phyloP scores from a whole-genome alignment of 768 basidiomycete genomes.

The Amanita rubescens region DNA sequence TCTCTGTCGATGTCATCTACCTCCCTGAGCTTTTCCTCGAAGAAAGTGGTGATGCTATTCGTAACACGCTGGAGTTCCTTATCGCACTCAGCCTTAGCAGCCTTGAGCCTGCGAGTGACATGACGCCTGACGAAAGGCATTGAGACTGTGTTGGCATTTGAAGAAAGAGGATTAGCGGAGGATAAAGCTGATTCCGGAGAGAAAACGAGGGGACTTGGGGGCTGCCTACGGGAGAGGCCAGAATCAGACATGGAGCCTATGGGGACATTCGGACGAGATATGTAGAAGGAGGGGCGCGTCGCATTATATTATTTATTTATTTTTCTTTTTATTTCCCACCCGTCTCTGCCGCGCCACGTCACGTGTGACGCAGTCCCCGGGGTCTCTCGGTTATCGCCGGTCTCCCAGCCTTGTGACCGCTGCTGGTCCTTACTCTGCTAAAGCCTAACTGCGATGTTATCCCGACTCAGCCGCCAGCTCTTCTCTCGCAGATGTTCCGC shows the following conservation, averaged over 20 bases:
- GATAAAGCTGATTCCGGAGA: slow-evolving; percentile 58
- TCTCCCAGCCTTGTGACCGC: background rate
- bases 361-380: slow-evolving; percentile 18
- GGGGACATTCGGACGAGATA: slow-evolving; percentile 19
- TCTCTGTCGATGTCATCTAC: slow-evolving; percentile 68
- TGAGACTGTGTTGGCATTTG: slow-evolving; percentile 70
- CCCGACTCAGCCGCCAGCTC: background rate
- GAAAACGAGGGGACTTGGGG: slow-evolving; percentile 78
- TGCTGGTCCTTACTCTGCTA: background rate
- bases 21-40: slow-evolving; percentile 84
- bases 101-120: slow-evolving; percentile 87
- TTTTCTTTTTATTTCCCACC: background rate
- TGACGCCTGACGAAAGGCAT: slow-evolving; percentile 92
- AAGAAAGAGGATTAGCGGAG: slow-evolving; percentile 37
- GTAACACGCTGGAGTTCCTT: slow-evolving; percentile 92
- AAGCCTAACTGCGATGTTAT: background rate
- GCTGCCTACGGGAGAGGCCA: slow-evolving; percentile 44
- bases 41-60: slow-evolving; percentile 88
- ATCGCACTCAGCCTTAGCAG: slow-evolving; percentile 95
- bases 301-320: slow-evolving; percentile 1
- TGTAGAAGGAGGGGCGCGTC: background rate
- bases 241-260: slow-evolving; percentile 42
- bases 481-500: slow-evolving; percentile 11
- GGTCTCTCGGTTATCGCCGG: slow-evolving; percentile 13
- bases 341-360: background rate